A percentile compares a stretch with the other conserved stretches of the same genome.
Evolutionary conservation across 2,329 filamentous ascomycete species (phyloP).

Genomic region (Aspergillus quadrilineatus): DNA sequence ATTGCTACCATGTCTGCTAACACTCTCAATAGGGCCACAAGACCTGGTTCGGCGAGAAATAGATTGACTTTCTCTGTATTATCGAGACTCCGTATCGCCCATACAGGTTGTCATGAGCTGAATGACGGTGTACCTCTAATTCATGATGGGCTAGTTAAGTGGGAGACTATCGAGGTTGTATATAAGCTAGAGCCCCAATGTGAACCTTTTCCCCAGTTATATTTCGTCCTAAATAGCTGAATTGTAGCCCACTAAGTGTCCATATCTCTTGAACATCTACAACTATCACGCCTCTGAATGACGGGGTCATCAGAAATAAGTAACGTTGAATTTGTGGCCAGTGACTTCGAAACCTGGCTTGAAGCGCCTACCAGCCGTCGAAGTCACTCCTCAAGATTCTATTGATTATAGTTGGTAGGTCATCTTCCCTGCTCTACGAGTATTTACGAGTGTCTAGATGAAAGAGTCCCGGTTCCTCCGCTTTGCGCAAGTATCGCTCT

Average conservation of each 20-base stretch:
- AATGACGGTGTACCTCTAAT: conserved; percentile 39
- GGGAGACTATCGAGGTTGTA: conserved; percentile 36
- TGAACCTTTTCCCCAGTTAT: conserved; percentile 25
- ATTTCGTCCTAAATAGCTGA: conserved; percentile 8
- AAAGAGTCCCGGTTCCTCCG: too few species aligned
- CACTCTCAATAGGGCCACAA: conserved; percentile 56
- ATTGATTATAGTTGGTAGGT: too few species aligned
- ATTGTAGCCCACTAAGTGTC: neutral
- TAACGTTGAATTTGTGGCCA: too few species aligned
- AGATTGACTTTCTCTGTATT: conserved; percentile 14
- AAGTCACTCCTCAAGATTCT: too few species aligned
- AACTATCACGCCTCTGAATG: too few species aligned
- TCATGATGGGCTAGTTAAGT: conserved; percentile 27
- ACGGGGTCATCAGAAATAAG: too few species aligned
- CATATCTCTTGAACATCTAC: too few species aligned
- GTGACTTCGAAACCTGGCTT: too few species aligned
- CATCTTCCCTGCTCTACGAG: too few species aligned
- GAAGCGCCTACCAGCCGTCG: too few species aligned
- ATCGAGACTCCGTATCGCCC: conserved; percentile 8
- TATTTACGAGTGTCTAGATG: too few species aligned
- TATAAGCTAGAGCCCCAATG: conserved; percentile 38
- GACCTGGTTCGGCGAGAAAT: conserved; percentile 55
- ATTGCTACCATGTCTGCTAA: conserved; percentile 20
- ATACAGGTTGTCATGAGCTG: conserved; percentile 21
- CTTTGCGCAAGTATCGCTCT: neutral